A percentile compares a stretch with the other conserved stretches of the same genome.
phyloP scores from a whole-genome alignment of 129 eudicot species.

The Glebionis coronaria region DNA sequence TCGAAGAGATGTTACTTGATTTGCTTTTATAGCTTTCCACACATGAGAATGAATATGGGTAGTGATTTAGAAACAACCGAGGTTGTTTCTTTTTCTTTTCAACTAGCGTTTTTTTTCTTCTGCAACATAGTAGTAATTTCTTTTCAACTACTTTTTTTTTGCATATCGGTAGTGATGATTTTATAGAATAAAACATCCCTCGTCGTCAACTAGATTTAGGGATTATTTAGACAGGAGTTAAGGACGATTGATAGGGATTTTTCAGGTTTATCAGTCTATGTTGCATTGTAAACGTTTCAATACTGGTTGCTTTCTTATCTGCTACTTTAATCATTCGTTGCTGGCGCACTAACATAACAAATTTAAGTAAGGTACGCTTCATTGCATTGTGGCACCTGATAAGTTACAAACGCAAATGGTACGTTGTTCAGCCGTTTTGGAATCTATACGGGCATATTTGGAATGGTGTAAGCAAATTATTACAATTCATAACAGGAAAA shows the following conservation, averaged over 20 bases:
- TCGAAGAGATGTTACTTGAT: slow-evolving; percentile 51
- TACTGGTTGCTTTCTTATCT: neutral
- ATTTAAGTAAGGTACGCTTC: too few relatives aligned
- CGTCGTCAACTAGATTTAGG: neutral
- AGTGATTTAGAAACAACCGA: neutral
- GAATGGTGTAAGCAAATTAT: too few relatives aligned
- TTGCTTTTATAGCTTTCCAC: slow-evolving; percentile 11
- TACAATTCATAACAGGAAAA: too few relatives aligned
- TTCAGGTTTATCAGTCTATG: neutral
- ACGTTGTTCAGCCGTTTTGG: too few relatives aligned
- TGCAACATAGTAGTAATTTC: neutral
- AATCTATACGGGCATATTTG: too few relatives aligned
- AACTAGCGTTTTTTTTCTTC: neutral
- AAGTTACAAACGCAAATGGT: too few relatives aligned
- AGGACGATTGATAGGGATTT: neutral
- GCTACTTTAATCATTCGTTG: too few relatives aligned
- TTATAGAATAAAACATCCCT: neutral
- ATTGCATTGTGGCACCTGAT: too few relatives aligned
- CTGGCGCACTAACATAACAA: too few relatives aligned
- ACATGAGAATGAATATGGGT: neutral
- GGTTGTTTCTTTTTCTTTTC: too few relatives aligned
- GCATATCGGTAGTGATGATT: neutral
- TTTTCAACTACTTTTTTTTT: too few relatives aligned
- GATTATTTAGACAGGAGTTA: neutral
- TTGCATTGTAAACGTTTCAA: neutral